These are phyloP conservation scores for Recurvomyces mirabilis DNA, from an alignment of 495 filamentous ascomycete species.

Conservation along the genomic window DNA sequence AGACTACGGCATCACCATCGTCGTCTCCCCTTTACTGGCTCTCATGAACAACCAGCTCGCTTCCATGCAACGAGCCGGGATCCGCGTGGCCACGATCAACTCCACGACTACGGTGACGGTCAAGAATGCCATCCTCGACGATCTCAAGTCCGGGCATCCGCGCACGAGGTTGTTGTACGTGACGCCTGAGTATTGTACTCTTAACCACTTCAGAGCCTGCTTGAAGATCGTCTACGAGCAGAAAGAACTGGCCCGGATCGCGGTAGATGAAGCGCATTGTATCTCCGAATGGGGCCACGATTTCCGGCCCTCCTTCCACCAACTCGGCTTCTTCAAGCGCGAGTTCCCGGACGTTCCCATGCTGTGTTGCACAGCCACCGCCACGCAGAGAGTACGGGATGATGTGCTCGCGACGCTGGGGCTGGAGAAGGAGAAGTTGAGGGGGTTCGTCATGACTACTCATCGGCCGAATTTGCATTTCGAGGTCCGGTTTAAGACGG, in stretches of 20 bases:
- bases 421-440: slow-evolving; percentile 49
- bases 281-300: slow-evolving; percentile 98
- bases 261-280: slow-evolving; percentile 91
- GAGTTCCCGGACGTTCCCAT: slow-evolving; percentile 75
- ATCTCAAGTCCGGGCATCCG: slow-evolving; percentile 80
- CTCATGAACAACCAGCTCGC: slow-evolving; percentile 94
- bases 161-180: slow-evolving; percentile 77
- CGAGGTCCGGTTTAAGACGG: slow-evolving; percentile 74
- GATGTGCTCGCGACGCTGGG: slow-evolving; percentile 71
- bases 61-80: slow-evolving; percentile 57
- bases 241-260: slow-evolving; percentile 71
- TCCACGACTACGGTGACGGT: slow-evolving; percentile 58
- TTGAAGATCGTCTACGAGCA: slow-evolving; percentile 67
- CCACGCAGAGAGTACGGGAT: slow-evolving; percentile 62
- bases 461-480: slow-evolving; percentile 80
- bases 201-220: slow-evolving; percentile 63
- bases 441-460: slow-evolving; percentile 68
- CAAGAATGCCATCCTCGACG: slow-evolving; percentile 56
- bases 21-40: slow-evolving; percentile 80
- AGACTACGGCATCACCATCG: slow-evolving; percentile 80
- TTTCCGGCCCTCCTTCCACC: slow-evolving; percentile 84
- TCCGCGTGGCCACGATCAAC: slow-evolving; percentile 77
- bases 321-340: slow-evolving; percentile 76
- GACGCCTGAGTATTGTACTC: slow-evolving; percentile 78
- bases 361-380: slow-evolving; percentile 84